Conservation (phyloP, 441 rosid genomes). For the Daphne laureola region DNA sequence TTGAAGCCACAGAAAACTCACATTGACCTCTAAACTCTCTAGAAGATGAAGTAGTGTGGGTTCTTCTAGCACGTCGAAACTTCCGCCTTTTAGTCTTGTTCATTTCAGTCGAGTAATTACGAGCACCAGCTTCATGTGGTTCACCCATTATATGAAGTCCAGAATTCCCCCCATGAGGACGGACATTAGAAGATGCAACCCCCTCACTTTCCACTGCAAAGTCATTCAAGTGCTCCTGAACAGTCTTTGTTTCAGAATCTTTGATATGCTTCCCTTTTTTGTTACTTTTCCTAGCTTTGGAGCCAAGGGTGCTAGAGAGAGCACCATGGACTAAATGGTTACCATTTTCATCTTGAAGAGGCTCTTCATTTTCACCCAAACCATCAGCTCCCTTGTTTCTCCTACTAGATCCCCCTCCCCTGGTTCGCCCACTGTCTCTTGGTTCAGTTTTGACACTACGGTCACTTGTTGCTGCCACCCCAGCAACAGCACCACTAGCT, state of each 20-base stretch:
- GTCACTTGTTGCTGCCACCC: conserved; percentile 34
- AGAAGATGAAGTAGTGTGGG: conserved; percentile 30
- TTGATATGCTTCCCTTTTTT: conserved; percentile 53
- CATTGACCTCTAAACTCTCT: conserved; percentile 54
- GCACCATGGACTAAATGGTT: conserved; percentile 33
- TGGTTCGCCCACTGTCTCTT: conserved; percentile 53
- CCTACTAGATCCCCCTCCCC: conserved; percentile 53
- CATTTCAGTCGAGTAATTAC: conserved; percentile 32
- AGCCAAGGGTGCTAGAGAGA: conserved; percentile 40
- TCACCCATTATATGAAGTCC: conserved; percentile 27
- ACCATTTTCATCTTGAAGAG: conserved; percentile 26
- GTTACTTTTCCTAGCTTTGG: conserved; percentile 44
- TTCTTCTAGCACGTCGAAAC: conserved; percentile 62
- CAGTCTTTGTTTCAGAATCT: conserved; percentile 44
- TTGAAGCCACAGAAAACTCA: conserved; percentile 93
- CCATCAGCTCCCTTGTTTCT: conserved; percentile 42
- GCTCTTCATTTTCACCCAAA: conserved; percentile 28
- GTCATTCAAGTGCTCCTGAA: conserved; percentile 67
- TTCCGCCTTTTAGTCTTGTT: conserved; percentile 65
- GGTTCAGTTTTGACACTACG: conserved; percentile 39
- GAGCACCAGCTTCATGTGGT: conserved; percentile 29
- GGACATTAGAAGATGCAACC: conserved; percentile 67
- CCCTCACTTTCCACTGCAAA: conserved; percentile 59
- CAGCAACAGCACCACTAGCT: conserved; percentile 23
- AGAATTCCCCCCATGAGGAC: conserved; percentile 31